phyloP scores from a whole-genome alignment of 176 grass and related monocot species.

The Coix lacrymajobi region DNA sequence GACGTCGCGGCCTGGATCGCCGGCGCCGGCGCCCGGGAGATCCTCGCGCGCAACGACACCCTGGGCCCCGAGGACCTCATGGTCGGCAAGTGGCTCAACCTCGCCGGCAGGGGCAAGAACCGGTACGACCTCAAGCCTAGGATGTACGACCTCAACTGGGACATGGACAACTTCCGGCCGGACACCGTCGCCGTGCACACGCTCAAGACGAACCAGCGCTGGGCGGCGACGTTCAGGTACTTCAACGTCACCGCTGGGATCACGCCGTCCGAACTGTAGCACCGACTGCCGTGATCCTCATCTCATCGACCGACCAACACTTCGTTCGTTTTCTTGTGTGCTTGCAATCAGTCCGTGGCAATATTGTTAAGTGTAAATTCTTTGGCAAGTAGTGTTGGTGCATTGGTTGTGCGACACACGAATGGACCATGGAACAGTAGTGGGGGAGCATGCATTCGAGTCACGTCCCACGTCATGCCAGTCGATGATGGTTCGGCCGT shows the following conservation, averaged over 20 bases:
- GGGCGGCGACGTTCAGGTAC: slow-evolving; percentile 55
- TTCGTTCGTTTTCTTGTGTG: no score
- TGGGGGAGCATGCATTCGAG: neutral
- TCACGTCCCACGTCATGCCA: neutral
- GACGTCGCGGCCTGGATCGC: slow-evolving; percentile 61
- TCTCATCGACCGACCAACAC: neutral
- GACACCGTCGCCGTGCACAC: slow-evolving; percentile 78
- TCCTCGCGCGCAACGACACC: slow-evolving; percentile 39
- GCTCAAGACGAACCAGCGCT: slow-evolving; percentile 53
- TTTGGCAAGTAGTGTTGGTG: neutral
- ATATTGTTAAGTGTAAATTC: neutral
- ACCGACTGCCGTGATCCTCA: slow-evolving; percentile 15
- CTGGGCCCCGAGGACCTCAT: slow-evolving; percentile 57
- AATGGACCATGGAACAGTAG: neutral
- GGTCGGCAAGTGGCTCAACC: slow-evolving; percentile 60
- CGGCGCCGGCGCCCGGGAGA: slow-evolving; percentile 34
- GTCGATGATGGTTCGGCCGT: neutral
- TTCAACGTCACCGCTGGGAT: slow-evolving; percentile 59
- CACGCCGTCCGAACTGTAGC: slow-evolving; percentile 32
- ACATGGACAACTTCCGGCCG: slow-evolving; percentile 42
- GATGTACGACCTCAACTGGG: slow-evolving; percentile 76
- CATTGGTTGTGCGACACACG: neutral
- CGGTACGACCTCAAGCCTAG: slow-evolving; percentile 55
- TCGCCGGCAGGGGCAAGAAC: slow-evolving; percentile 43
- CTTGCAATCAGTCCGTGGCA: neutral